Percentiles rank a stretch among this genome's conserved stretches.
phyloP scores from a whole-genome alignment of 1,139 yeast species.

The Nakaseomyces delphensis region DNA sequence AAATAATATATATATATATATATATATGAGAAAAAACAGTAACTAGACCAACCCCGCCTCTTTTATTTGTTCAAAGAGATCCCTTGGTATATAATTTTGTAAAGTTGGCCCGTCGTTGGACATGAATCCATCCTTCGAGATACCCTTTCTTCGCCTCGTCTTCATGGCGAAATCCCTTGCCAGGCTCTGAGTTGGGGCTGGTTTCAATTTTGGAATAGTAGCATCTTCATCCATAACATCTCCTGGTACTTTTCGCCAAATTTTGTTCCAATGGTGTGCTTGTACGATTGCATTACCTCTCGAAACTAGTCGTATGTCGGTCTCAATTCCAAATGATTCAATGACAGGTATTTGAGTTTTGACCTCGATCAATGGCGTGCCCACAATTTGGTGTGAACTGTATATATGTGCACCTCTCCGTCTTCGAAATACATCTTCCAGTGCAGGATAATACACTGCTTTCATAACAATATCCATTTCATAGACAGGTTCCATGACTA shows the following conservation, averaged over 20 bases:
- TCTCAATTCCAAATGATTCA: constrained; percentile 82
- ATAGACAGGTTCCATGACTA: constrained; percentile 76
- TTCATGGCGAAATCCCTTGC: constrained; percentile 87
- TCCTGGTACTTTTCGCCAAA: constrained; percentile 81
- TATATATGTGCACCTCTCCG: constrained; percentile 60
- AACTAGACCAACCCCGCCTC: constrained; percentile 37
- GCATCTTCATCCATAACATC: constrained; percentile 71
- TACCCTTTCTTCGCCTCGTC: constrained; percentile 80
- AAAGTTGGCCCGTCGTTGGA: constrained; percentile 68
- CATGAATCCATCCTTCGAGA: constrained; percentile 48
- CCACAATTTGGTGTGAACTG: constrained; percentile 52
- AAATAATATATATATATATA: not conserved
- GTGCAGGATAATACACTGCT: constrained; percentile 38
- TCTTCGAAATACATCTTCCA: constrained; percentile 45
- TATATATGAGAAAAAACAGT: not conserved
- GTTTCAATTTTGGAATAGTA: constrained; percentile 58
- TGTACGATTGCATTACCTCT: constrained; percentile 72
- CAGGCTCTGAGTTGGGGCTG: constrained; percentile 60
- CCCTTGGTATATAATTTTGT: constrained; percentile 59
- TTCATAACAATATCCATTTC: constrained; percentile 52
- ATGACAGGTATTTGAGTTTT: constrained; percentile 74
- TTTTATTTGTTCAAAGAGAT: constrained; percentile 45
- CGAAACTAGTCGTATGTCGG: constrained; percentile 70
- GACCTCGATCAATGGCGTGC: constrained; percentile 59
- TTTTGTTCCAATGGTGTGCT: constrained; percentile 45